A percentile compares a stretch with the other conserved stretches of the same genome.
Evolutionary conservation across 1,139 yeast species (phyloP).

Genomic region (Nakaseomyces nivariensis): DNA sequence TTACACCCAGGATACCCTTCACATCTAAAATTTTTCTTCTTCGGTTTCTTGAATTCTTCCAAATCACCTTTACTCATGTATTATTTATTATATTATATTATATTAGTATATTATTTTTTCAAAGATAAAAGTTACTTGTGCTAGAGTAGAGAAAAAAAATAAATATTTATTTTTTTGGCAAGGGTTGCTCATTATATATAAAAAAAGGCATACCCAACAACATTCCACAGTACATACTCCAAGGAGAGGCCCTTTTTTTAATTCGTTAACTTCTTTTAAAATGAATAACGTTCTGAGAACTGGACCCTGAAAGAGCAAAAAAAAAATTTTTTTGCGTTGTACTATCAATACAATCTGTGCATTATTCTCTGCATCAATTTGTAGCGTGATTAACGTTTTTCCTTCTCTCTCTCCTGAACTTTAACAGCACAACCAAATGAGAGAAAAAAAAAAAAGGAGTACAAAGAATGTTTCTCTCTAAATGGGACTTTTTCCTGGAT

Average conservation of each 20-base stretch:
- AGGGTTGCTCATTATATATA: too few relatives aligned
- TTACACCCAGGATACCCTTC: slow-evolving; percentile 82
- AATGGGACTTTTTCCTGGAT: neutral
- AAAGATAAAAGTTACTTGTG: too few relatives aligned
- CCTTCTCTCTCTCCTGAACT: too few relatives aligned
- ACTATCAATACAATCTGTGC: too few relatives aligned
- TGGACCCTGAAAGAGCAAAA: neutral
- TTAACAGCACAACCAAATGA: too few relatives aligned
- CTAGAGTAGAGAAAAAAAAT: too few relatives aligned
- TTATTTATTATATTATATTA: neutral
- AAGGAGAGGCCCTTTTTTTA: neutral
- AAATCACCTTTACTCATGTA: neutral
- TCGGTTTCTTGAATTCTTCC: slow-evolving; percentile 1
- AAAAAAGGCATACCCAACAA: neutral
- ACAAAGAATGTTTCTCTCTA: neutral
- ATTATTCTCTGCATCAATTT: too few relatives aligned
- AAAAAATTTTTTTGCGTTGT: too few relatives aligned
- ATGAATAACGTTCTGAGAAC: slow-evolving; percentile 1
- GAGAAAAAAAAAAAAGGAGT: neutral
- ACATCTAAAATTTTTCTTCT: slow-evolving; percentile 48
- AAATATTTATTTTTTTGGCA: too few relatives aligned
- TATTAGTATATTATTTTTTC: neutral
- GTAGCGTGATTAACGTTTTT: too few relatives aligned
- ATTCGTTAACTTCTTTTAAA: too few relatives aligned
- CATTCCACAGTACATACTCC: neutral